Percentiles rank a stretch among this genome's conserved stretches.
Conservation (phyloP, 2,329 filamentous ascomycete species). For the Botrytis byssoidea region DNA sequence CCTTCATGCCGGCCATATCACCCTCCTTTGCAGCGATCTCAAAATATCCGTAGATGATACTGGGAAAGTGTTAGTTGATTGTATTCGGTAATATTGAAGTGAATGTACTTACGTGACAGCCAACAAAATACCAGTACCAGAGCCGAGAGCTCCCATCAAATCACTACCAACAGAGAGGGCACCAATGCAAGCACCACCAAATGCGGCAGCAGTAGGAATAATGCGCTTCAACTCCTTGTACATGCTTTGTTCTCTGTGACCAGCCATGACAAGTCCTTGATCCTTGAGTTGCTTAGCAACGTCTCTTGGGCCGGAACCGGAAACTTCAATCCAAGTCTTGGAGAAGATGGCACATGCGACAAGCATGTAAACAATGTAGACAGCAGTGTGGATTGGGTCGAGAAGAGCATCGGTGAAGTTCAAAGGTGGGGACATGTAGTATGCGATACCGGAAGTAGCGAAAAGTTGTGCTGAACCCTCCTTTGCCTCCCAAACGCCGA, state of each 20-base stretch:
- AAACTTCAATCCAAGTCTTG: conserved; percentile 99
- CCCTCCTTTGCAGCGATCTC: conserved; percentile 99
- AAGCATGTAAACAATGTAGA: conserved; percentile 98
- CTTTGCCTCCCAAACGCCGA: conserved; percentile 97
- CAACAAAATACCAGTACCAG: conserved; percentile 94
- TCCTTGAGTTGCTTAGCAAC: conserved; percentile 99
- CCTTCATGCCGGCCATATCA: conserved; percentile 80
- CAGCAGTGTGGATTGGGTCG: conserved; percentile 92
- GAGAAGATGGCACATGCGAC: conserved; percentile 97
- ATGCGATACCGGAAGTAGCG: conserved; percentile 88
- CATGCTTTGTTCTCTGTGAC: conserved; percentile 99
- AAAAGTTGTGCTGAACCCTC: conserved; percentile 95
- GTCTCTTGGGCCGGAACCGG: conserved; percentile 93
- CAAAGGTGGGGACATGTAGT: conserved; percentile 99
- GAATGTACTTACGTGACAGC: conserved; percentile 83
- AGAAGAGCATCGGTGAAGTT: conserved; percentile 97
- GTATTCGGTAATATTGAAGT: neutral
- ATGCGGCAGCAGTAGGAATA: conserved; percentile 95
- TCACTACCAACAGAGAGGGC: conserved; percentile 94
- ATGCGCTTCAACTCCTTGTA: conserved; percentile 99
- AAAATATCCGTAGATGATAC: conserved; percentile 99
- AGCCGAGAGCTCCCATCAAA: conserved; percentile 91
- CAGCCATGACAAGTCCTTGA: conserved; percentile 98
- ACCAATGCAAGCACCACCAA: conserved; percentile 98
- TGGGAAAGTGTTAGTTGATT: conserved; percentile 47